Conservation (phyloP, 2,329 filamentous ascomycete species). For the Epichloe typhina region DNA sequence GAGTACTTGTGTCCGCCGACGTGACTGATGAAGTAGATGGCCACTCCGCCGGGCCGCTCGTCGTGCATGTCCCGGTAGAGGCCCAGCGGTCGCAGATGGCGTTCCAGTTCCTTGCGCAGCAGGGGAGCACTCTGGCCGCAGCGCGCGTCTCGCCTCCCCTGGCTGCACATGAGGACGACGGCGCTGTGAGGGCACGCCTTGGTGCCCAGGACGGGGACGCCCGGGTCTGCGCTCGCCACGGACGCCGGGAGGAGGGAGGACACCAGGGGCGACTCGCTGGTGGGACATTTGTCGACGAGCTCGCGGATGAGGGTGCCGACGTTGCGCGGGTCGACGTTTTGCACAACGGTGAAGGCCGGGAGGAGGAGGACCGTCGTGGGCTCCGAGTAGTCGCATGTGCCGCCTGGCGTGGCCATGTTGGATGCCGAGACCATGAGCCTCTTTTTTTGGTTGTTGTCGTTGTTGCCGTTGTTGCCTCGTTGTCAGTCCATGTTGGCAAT, state of each 20-base stretch:
- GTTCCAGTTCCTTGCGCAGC: conserved; percentile 75
- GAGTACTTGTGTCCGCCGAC: conserved; percentile 95
- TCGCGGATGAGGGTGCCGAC: conserved; percentile 58
- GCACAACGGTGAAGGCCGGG: conserved; percentile 70
- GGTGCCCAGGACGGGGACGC: conserved; percentile 19
- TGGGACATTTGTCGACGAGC: conserved; percentile 60
- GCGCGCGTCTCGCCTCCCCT: conserved; percentile 84
- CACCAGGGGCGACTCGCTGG: conserved; percentile 52
- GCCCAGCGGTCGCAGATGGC: conserved; percentile 72
- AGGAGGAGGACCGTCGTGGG: conserved; percentile 75
- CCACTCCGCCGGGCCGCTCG: conserved; percentile 78
- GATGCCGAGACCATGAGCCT: conserved; percentile 83
- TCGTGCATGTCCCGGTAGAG: conserved; percentile 81
- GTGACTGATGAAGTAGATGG: conserved; percentile 92
- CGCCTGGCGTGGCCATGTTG: conserved; percentile 71
- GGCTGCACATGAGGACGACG: conserved; percentile 86
- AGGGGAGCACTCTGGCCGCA: conserved; percentile 90
- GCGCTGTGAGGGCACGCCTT: conserved; percentile 64
- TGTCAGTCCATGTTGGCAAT: no score
- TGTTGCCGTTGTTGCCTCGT: no score
- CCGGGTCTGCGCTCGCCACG: conserved; percentile 18
- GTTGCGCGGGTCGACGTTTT: conserved; percentile 66
- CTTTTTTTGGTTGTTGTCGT: conserved; percentile 25
- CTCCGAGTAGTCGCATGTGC: conserved; percentile 46
- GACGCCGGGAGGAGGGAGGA: conserved; percentile 21